These are phyloP conservation scores for Cichorium intybus DNA, from an alignment of 140 eudicot species.

Conservation along the genomic window DNA sequence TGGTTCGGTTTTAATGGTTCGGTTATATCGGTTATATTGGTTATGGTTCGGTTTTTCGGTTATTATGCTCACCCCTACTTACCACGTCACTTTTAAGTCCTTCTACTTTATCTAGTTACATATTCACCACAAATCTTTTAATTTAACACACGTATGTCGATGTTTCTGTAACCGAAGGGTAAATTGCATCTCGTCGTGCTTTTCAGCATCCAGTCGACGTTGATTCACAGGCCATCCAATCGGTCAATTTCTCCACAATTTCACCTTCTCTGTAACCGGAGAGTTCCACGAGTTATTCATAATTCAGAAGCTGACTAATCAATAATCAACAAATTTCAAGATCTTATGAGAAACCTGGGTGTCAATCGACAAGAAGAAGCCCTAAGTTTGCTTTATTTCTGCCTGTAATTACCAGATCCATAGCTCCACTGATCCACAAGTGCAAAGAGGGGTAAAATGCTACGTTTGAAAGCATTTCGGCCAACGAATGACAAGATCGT, in stretches of 20 bases:
- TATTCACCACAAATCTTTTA: conserved; percentile 5
- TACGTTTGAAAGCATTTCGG: conserved; percentile 77
- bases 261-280: conserved; percentile 10
- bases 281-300: not conserved
- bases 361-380: conserved; percentile 12
- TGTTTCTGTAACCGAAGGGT: not conserved
- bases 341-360: conserved; percentile 28
- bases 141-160: conserved; percentile 5
- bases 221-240: conserved; percentile 12
- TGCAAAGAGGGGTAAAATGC: conserved; percentile 37
- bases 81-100: not conserved
- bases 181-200: conserved; percentile 11
- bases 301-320: conserved; percentile 1
- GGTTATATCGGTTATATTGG: too few species aligned
- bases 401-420: conserved; percentile 21
- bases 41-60: too few species aligned
- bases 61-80: too few species aligned
- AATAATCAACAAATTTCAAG: not conserved
- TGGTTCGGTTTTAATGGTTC: too few species aligned
- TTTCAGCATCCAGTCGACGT: conserved; percentile 14
- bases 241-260: conserved; percentile 3
- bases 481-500: conserved; percentile 97
- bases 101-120: not conserved
- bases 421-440: conserved; percentile 10
- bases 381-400: conserved; percentile 12